Base-by-base conservation (phyloP, 2,329 filamentous ascomycete species). In the Ophiognomonia clavigignenti-juglandacearum region DNA sequence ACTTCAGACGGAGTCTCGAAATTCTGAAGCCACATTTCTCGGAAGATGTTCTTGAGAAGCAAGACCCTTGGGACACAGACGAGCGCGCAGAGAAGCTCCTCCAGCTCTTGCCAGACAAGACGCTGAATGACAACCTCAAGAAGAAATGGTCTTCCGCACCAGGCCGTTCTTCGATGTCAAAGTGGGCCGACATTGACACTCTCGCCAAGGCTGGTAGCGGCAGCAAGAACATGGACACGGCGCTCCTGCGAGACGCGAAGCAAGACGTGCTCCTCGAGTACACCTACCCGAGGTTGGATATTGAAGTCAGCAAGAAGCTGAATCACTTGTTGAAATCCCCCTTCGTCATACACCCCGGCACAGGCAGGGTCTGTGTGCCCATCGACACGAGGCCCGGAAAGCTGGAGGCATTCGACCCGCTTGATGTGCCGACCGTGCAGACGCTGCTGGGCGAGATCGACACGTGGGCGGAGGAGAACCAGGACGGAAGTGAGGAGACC, bases 271-370 rank as follows among this genome's bases (percentile, higher is more conserved):
- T 97, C 4, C 80, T 98, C 24, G 93, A 98, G 68, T 97, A 98
- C 69, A 96, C 93, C 6, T 98, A 98, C 66, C 93, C 93, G 3
- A 85, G 93, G 32, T 86, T 98, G 45, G 93, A 98, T 73, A 91
- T 93, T 52, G 90, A 96, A 66, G 93, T 98, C 63, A 93, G 87
- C 62, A 97, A 97, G 74, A 96, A 96, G 64, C 81, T 95, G 48
- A 97, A 96, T 71, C 93, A 98, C 77, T 81, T 98, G 76, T 83
- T 98, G 57, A 98, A 98, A 65, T 91, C 85, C 53, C 93, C 93
- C 1, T 98, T 98, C 61, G 92, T 96, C 51, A 85, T 98, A 31
- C 93, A 98, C 64, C 93, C 93, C 0, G 90, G 90, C 16, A 98
- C 93, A 0, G 92, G 93, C 1, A 74, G 92, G 45, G 88, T 98